phyloP scores from a whole-genome alignment of 2,329 filamentous ascomycete species.

The Aspergillus fumigatus region DNA sequence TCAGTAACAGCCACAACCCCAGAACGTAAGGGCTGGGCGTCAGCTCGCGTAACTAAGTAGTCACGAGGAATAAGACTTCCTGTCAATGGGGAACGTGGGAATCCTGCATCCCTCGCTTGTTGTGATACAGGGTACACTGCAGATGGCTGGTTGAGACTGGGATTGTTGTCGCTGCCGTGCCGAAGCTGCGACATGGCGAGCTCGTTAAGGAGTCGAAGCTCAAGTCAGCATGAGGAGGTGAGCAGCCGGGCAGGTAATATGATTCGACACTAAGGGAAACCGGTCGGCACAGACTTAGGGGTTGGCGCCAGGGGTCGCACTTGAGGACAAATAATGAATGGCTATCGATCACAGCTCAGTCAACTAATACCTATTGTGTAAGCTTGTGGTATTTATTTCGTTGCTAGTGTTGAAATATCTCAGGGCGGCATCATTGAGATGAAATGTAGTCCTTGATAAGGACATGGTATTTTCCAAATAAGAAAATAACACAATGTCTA shows the following conservation, averaged over 20 bases:
- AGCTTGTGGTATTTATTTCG: not conserved
- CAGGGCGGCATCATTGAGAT: not conserved
- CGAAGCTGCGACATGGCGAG: conserved; percentile 31
- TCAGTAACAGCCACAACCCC: conserved; percentile 15
- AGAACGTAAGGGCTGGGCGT: conserved; percentile 20
- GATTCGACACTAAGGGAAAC: conserved; percentile 12
- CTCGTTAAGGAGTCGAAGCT: conserved; percentile 19
- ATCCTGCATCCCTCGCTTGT: conserved; percentile 7
- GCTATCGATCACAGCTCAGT: not conserved
- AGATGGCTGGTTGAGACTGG: conserved; percentile 13
- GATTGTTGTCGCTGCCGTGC: conserved; percentile 25
- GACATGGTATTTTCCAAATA: not conserved
- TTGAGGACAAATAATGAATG: not conserved
- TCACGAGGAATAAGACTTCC: conserved; percentile 33
- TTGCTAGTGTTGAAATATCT: not conserved
- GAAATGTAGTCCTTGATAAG: not conserved
- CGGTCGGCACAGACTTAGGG: conserved; percentile 9
- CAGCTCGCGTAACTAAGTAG: conserved; percentile 28
- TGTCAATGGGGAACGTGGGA: conserved; percentile 12
- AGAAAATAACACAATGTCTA: not conserved
- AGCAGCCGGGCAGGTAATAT: conserved; percentile 8
- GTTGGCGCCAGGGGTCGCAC: conserved; percentile 5
- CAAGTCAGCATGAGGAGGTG: conserved; percentile 10
- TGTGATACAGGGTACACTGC: conserved; percentile 2
- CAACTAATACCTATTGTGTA: not conserved